Evolutionary conservation across 1,284 basidiomycete species (phyloP).

Genomic region (Mycena citricolor): DNA sequence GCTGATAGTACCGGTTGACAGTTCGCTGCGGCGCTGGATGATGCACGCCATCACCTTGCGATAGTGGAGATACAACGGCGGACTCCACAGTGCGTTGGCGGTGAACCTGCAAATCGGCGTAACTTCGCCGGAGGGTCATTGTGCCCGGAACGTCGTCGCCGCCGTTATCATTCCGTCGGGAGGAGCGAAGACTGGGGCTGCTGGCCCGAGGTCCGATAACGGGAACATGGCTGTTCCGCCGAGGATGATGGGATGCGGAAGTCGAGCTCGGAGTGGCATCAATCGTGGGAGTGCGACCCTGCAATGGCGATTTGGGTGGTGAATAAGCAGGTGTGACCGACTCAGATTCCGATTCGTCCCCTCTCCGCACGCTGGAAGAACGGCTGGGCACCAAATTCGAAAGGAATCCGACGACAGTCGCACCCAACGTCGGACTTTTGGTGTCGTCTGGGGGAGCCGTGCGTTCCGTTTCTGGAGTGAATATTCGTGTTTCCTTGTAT

Average conservation of each 20-base stretch:
- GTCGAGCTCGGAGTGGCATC: constrained; percentile 12
- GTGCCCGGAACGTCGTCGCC: no score
- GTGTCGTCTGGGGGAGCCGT: constrained; percentile 16
- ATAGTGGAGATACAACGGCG: constrained; percentile 7
- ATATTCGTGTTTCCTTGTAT: constrained; percentile 86
- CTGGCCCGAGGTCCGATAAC: background rate
- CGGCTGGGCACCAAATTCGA: constrained; percentile 20
- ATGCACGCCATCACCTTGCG: constrained; percentile 5
- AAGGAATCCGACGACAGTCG: constrained; percentile 20
- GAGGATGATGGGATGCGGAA: constrained; percentile 3
- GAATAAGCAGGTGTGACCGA: constrained; percentile 6
- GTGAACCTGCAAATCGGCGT: constrained; percentile 12
- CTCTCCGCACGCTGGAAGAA: constrained; percentile 16
- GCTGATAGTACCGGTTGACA: constrained; percentile 19
- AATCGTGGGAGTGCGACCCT: constrained; percentile 16
- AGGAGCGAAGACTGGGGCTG: background rate
- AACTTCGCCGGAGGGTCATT: constrained; percentile 14
- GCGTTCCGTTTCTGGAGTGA: constrained; percentile 78
- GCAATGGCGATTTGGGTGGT: constrained; percentile 13
- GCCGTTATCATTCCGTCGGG: constrained; percentile 9
- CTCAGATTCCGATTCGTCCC: constrained; percentile 8
- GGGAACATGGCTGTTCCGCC: constrained; percentile 7
- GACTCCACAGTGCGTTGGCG: constrained; percentile 12
- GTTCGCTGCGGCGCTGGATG: constrained; percentile 15
- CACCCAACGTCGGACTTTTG: constrained; percentile 19